Base-by-base conservation (phyloP, 2,329 filamentous ascomycete species). In the Dichotomopilus funicola region DNA sequence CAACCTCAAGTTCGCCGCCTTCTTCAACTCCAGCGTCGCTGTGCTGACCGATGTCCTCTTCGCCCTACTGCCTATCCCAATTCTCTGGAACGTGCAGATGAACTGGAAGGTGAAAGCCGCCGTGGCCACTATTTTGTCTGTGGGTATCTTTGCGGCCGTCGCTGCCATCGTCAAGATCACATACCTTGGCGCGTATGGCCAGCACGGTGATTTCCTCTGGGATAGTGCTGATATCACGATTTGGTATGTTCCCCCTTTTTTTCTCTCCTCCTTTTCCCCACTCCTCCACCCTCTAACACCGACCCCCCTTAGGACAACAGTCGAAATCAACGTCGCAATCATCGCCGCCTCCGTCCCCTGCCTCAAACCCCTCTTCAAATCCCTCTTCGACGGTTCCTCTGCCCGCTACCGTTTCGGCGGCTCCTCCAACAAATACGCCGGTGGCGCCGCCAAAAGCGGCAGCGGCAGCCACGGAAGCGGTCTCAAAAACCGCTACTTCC, bases 11-110 rank as follows among this genome's bases (percentile, higher is more conserved):
- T 65, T 65, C 37, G 64, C 62, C 2, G 64, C 66, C 4, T 66
- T 65, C 48, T 63, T 65, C 54, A 62, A 63, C 56, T 62, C 64
- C n/a, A 59, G 60, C 19, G 59, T 68, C n/a, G 61, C 63, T 7
- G 59, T 65, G 9, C 42, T 65, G 19, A 66, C 65, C 12, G 66
- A 68, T 40, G 42, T 67, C 6, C 37, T 64, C 10, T 68, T 68
- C 41, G 66, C 66, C 2, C 31, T 68, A 1, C 55, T 67, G 0
- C 65, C 65, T 1, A 54, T 66, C 1, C 65, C 64, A 1, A 66
- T 67, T 50, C 53, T 68, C 1, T 67, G 65, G 65, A 63, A 61
- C 0, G 63, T 68, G 1, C 63, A 67, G 49, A 57, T 68, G 38
- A 68, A 65, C 56, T 60, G 61, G 54, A 64, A 56, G 41, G 63